Conservation (phyloP, 2,329 filamentous ascomycete genomes). For the Plenodomus lindquistii region DNA sequence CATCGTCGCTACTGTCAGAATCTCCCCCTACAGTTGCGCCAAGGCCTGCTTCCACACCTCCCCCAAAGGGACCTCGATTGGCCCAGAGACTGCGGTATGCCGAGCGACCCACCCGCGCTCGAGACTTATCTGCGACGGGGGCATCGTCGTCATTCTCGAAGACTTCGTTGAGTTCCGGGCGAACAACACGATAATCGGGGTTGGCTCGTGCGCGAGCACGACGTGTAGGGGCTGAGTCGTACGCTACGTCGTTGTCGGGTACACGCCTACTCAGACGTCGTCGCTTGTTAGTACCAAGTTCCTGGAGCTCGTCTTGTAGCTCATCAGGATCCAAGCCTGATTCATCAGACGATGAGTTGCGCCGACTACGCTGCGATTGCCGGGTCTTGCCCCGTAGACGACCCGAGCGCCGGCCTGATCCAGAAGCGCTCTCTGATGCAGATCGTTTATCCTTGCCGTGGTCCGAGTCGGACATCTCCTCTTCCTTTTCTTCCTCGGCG, state of each 20-base stretch:
- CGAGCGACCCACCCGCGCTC: constrained; percentile 60
- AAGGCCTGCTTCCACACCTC: constrained; percentile 76
- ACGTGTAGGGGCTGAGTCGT: constrained; percentile 61
- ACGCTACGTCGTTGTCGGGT: constrained; percentile 52
- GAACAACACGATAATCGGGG: constrained; percentile 85
- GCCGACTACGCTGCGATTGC: constrained; percentile 51
- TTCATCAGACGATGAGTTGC: constrained; percentile 52
- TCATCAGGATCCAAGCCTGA: constrained; percentile 48
- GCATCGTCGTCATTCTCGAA: constrained; percentile 75
- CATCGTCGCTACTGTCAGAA: constrained; percentile 96
- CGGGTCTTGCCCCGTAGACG: constrained; percentile 54
- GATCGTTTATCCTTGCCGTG: constrained; percentile 47
- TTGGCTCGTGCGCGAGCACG: constrained; percentile 62
- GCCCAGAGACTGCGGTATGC: constrained; percentile 79
- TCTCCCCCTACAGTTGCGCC: constrained; percentile 78
- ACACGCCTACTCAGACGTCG: constrained; percentile 37
- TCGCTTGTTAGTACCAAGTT: constrained; percentile 57
- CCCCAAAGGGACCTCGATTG: constrained; percentile 90
- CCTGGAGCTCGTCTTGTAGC: constrained; percentile 53
- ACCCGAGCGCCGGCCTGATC: constrained; percentile 54
- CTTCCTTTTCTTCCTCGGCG: constrained; percentile 59
- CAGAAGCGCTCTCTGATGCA: constrained; percentile 45
- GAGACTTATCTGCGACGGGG: constrained; percentile 70
- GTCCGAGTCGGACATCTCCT: constrained; percentile 58
- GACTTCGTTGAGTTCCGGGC: constrained; percentile 70